Percentiles rank a stretch among this genome's conserved stretches.
Evolutionary conservation across 306 rosid genomes (phyloP).

Genomic region (Trifolium pratense): DNA sequence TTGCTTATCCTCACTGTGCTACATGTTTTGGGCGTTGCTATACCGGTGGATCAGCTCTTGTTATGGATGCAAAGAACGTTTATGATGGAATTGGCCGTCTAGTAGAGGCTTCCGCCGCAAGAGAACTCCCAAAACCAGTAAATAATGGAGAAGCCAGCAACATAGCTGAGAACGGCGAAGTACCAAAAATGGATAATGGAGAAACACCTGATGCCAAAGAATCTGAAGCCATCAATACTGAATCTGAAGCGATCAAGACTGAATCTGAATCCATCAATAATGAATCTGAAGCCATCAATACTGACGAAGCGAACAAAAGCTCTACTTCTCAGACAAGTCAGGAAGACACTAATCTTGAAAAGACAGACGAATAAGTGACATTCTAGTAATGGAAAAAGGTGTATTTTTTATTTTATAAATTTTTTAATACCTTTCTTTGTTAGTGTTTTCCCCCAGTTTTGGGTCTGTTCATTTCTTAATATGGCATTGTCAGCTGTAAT

Average conservation of each 20-base stretch:
- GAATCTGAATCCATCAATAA: conserved; percentile 40
- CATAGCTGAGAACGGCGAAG: conserved; percentile 62
- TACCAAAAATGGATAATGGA: conserved; percentile 67
- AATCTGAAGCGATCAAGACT: conserved; percentile 35
- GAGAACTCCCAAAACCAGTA: conserved; percentile 70
- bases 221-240: conserved; percentile 41
- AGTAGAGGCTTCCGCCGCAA: conserved; percentile 65
- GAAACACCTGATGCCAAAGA: conserved; percentile 51
- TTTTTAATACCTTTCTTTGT: not conserved
- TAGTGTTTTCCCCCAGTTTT: conserved; percentile 1
- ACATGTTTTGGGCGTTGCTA: conserved; percentile 96
- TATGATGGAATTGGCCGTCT: conserved; percentile 78
- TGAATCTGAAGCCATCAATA: conserved; percentile 45
- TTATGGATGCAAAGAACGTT: conserved; percentile 74
- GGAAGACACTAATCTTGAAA: conserved; percentile 47
- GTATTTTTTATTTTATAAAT: not conserved
- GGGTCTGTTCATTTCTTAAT: conserved; percentile 26
- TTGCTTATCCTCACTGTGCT: conserved; percentile 87
- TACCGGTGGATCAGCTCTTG: conserved; percentile 72
- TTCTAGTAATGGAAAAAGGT: conserved; percentile 28
- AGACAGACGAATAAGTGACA: conserved; percentile 38
- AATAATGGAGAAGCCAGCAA: conserved; percentile 53
- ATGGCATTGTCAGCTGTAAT: conserved; percentile 33
- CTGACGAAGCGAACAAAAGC: conserved; percentile 49
- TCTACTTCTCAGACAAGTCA: conserved; percentile 47